Conservation (phyloP, 2,329 filamentous ascomycete species). For the Domatiomyces catenatus region DNA sequence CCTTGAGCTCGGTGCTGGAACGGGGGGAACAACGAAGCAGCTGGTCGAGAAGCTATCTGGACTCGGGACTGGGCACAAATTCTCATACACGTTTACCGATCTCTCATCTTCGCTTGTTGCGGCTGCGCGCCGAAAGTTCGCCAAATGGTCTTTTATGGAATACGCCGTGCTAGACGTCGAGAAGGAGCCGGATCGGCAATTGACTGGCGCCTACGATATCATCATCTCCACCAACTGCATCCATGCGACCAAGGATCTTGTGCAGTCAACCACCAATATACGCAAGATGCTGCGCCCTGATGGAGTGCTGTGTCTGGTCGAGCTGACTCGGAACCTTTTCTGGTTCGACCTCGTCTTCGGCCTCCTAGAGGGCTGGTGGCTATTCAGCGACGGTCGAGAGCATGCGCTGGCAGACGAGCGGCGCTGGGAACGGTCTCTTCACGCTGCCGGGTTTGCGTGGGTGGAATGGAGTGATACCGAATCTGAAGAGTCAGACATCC, state of each 20-base stretch:
- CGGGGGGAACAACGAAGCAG: slow-evolving; percentile 24
- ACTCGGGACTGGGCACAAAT: slow-evolving; percentile 13
- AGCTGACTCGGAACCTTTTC: slow-evolving; percentile 19
- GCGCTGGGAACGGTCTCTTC: slow-evolving; percentile 16
- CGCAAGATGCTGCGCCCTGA: slow-evolving; percentile 18
- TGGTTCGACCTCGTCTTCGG: slow-evolving; percentile 26
- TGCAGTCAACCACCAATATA: slow-evolving; percentile 12
- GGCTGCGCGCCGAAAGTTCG: slow-evolving; percentile 21
- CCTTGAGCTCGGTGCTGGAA: slow-evolving; percentile 27
- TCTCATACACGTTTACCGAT: slow-evolving; percentile 29
- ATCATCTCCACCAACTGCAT: slow-evolving; percentile 22
- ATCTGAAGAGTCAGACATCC: slow-evolving; percentile 6
- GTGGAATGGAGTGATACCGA: slow-evolving; percentile 18
- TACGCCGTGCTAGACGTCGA: slow-evolving; percentile 23
- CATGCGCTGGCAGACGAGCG: slow-evolving; percentile 13
- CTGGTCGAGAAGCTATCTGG: slow-evolving; percentile 19
- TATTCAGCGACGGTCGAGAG: slow-evolving; percentile 21
- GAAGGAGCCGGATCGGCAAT: slow-evolving; percentile 11
- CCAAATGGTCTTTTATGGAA: slow-evolving; percentile 20
- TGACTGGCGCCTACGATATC: slow-evolving; percentile 14
- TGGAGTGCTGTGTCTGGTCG: slow-evolving; percentile 21
- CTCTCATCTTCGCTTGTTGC: slow-evolving; percentile 24
- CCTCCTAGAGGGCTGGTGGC: slow-evolving; percentile 21
- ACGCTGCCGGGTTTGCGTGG: slow-evolving; percentile 13
- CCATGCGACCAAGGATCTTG: slow-evolving; percentile 20